Evolutionary conservation across 2,329 filamentous ascomycete genomes (phyloP), one percentile per base, ranked within the genome.

Genomic region (Phoma sp.): DNA sequence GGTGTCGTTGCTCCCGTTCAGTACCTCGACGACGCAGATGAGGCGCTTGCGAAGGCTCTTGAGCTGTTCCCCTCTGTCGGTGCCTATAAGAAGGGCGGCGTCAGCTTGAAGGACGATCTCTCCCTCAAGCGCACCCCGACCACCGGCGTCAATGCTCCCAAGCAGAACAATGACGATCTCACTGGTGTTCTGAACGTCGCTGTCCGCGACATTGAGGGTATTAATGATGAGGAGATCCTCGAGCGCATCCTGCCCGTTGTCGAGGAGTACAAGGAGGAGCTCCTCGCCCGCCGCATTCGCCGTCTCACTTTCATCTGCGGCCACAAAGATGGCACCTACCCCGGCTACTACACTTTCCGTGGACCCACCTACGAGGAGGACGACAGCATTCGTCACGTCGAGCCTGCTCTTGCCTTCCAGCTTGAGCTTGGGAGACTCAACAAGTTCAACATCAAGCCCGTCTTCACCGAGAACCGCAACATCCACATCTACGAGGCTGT

Each of bases 381-480:
- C 70, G 87, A 91, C 76, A 96, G 90, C 76, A 98, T 99, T 72
- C 93, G 95, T 80, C 93, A 99, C 82, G 96, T 87, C 62, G 95
- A 99, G 79, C 95, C 95, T 43, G 93, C 95, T 49, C 84, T 97
- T 76, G 93, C 95, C 72, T 99, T 98, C 91, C 95, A 99, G 83
- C 90, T 98, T 75, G 95, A 99, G 79, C 87, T 99, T 61, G 89
- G 88, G 55, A 90, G 95, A 76, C 86, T 99, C 25, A 90, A 90
- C 71, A 98, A 97, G 81, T 99, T 99, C 86, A 88, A 92, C 80
- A 96, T 98, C 79, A 96, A 93, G 81, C 93, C 95, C 2, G 92
- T 99, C 45, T 99, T 99, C 80, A 98, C 95, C 0, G 93, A 98
- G 79, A 99, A 99, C 83, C 90, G 96, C 73, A 98, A 96, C 79